phyloP scores from a whole-genome alignment of 2,329 filamentous ascomycete genomes.

The Ophiocordyceps camponoti-floridani region DNA sequence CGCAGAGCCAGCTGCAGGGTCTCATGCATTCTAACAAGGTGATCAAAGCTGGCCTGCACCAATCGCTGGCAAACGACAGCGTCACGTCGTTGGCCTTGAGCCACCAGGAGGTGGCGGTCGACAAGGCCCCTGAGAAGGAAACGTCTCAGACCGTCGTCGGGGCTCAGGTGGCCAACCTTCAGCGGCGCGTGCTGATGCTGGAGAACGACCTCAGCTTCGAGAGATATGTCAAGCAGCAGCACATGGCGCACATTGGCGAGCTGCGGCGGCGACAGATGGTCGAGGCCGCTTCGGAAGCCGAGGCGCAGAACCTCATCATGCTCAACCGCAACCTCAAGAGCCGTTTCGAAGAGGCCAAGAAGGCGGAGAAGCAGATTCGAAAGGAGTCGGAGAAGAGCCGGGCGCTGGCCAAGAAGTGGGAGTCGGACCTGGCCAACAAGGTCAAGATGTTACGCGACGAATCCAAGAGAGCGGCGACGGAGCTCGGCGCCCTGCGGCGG shows the following conservation, averaged over 20 bases:
- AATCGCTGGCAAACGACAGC: constrained; percentile 39
- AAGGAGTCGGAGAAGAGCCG: constrained; percentile 57
- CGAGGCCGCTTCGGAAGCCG: constrained; percentile 63
- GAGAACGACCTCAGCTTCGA: constrained; percentile 74
- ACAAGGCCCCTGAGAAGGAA: no score
- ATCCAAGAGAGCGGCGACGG: constrained; percentile 43
- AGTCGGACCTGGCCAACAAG: constrained; percentile 50
- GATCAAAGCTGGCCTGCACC: constrained; percentile 35
- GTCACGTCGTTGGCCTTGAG: constrained; percentile 34
- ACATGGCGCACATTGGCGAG: constrained; percentile 65
- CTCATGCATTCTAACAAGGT: constrained; percentile 41
- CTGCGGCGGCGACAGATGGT: constrained; percentile 56
- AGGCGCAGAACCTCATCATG: constrained; percentile 66
- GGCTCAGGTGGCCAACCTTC: constrained; percentile 35
- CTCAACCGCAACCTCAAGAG: constrained; percentile 57
- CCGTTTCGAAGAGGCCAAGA: constrained; percentile 55
- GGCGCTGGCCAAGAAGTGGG: constrained; percentile 60
- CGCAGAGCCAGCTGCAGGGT: constrained; percentile 39
- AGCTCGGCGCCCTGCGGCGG: constrained; percentile 35
- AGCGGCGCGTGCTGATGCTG: constrained; percentile 57
- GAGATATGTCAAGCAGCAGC: constrained; percentile 67
- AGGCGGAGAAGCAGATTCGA: constrained; percentile 49
- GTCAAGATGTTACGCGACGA: constrained; percentile 50
- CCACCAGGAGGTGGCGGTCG: constrained; percentile 22
- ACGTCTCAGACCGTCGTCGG: constrained; percentile 8